Evolutionary conservation across 345 rosid species (phyloP), one percentile per base, ranked within the genome.

Genomic region (Brassica napus): DNA sequence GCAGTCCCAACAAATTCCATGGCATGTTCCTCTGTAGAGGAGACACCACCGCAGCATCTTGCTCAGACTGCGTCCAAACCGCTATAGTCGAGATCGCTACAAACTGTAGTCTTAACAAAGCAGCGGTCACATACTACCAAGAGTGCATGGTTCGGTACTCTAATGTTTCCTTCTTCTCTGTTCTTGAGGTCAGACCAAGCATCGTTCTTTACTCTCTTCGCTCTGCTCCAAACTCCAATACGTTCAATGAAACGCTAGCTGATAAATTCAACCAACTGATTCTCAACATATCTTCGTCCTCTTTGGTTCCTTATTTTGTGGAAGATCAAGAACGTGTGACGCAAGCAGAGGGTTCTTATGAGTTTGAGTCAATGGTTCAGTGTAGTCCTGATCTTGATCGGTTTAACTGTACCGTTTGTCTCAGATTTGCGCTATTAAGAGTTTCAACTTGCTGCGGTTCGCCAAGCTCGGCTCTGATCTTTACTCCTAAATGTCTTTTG

Each of bases 131-230:
- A 59, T 85, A 60, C 69, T 86, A 69, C 59, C 78, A 85, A 4
- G 60, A 73, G 64, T 90, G 91, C 67, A 65, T 78, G 77, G 8
- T 88, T 12, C 80, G 87, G 0, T 86, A 86, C 76, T 81, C 88
- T 0, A 44, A 79, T n/a, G 10, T 3, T 0, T 44, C 63, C 3
- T 79, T 73, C 69, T 79, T 72, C 62, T 16, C 60, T 32, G 4
- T 0, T 12, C 6, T 77, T 2, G 74, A 77, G 32, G 2, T 21
- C 14, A 21, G 1, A 44, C 80, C 74, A 24, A 1, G 10, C 44
- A 4, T 6, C 55, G 5, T 28, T 26, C 1, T 5, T 3, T 61
- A 10, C 34, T 59, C 61, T 30, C 3, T 0, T 0, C 12, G 0
- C 4, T 2, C 66, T 68, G 66, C 47, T 26, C 57, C 76, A 15